These are phyloP conservation scores for Phytophthora podocarpi DNA, from an alignment of 352 stramenopile species.

Conservation along the genomic window DNA sequence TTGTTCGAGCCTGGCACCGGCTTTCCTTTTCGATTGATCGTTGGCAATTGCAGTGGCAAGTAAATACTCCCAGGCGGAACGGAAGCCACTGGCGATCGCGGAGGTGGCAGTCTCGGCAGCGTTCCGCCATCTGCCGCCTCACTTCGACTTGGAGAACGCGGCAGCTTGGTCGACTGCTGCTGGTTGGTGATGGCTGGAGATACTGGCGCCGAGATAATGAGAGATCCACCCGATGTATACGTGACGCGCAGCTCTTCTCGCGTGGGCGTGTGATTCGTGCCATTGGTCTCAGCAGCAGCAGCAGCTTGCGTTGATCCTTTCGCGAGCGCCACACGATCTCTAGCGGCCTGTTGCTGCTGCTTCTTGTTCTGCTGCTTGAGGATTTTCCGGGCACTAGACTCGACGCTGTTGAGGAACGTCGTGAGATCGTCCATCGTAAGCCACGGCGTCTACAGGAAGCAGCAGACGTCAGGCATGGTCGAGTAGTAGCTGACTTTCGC, in stretches of 20 bases:
- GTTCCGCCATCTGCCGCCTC: slow-evolving; percentile 25
- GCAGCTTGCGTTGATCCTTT: slow-evolving; percentile 26
- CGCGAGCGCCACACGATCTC: slow-evolving; percentile 48
- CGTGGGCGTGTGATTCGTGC: slow-evolving; percentile 31
- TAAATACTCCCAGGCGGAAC: slow-evolving; percentile 29
- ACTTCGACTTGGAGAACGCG: slow-evolving; percentile 32
- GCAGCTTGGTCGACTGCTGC: slow-evolving; percentile 4
- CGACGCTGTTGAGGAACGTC: slow-evolving; percentile 81
- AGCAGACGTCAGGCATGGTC: slow-evolving; percentile 8
- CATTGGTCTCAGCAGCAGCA: slow-evolving; percentile 21
- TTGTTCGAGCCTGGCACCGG: slow-evolving; percentile 21
- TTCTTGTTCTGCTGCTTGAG: slow-evolving; percentile 85
- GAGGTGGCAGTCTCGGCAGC: slow-evolving; percentile 26
- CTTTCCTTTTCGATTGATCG: slow-evolving; percentile 40
- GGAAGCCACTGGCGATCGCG: slow-evolving; percentile 28
- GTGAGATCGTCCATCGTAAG: slow-evolving; percentile 78
- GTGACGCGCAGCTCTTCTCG: slow-evolving; percentile 63
- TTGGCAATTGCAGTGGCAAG: slow-evolving; percentile 31
- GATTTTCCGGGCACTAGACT: slow-evolving; percentile 76
- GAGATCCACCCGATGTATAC: slow-evolving; percentile 56
- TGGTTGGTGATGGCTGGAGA: slow-evolving; percentile 25
- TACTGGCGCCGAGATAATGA: slow-evolving; percentile 50
- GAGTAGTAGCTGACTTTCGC: not conserved
- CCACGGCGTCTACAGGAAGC: slow-evolving; percentile 26
- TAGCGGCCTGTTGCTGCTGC: slow-evolving; percentile 60